phyloP scores from a whole-genome alignment of 2,329 filamentous ascomycete genomes.

The Penicillium occitanis region DNA sequence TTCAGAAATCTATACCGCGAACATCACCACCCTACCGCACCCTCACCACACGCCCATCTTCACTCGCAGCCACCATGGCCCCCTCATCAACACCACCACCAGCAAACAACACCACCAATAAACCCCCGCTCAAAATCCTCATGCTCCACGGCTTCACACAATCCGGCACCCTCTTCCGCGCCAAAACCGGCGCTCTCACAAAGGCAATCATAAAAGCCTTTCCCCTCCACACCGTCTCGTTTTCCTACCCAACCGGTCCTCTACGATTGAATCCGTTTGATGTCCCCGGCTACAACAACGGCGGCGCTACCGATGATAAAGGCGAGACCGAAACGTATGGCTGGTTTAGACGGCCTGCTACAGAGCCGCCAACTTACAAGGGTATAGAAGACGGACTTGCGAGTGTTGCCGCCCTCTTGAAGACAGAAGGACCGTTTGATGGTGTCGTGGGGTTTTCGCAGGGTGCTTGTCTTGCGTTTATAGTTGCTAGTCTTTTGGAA shows the following conservation, averaged over 20 bases:
- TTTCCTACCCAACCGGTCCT: constrained; percentile 70
- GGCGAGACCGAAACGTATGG: constrained; percentile 66
- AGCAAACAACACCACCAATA: background rate
- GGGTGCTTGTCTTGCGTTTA: constrained; percentile 69
- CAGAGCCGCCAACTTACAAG: constrained; percentile 60
- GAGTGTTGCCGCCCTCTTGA: constrained; percentile 61
- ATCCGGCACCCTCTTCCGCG: constrained; percentile 78
- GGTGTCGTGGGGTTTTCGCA: constrained; percentile 82
- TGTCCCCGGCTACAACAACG: constrained; percentile 65
- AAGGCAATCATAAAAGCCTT: constrained; percentile 78
- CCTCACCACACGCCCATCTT: background rate
- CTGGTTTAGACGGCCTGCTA: constrained; percentile 70
- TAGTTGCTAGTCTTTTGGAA: constrained; percentile 74
- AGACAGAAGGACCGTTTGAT: constrained; percentile 67
- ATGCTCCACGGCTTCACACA: constrained; percentile 91
- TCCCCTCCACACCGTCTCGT: constrained; percentile 57
- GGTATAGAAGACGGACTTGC: constrained; percentile 68
- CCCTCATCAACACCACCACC: background rate
- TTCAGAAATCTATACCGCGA: background rate
- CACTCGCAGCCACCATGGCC: background rate
- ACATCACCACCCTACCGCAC: background rate
- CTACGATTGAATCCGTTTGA: constrained; percentile 62
- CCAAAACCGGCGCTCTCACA: constrained; percentile 83
- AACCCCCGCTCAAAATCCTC: constrained; percentile 60
- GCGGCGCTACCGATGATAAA: constrained; percentile 38